These are phyloP conservation scores for Fomitopsis betulina DNA, from an alignment of 1,284 basidiomycete species.

Conservation along the genomic window DNA sequence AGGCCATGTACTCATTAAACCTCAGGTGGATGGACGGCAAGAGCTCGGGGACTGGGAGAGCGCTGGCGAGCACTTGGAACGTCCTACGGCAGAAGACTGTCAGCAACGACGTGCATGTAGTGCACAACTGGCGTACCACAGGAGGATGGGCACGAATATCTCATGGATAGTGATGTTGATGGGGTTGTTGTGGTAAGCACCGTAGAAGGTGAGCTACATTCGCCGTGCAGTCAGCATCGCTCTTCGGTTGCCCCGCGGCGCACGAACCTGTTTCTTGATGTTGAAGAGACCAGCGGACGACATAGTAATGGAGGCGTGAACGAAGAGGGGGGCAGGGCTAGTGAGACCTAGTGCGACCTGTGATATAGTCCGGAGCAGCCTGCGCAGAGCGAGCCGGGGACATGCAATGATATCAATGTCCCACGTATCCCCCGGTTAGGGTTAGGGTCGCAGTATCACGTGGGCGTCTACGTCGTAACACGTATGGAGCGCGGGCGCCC, in stretches of 20 bases:
- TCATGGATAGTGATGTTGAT: constrained; percentile 81
- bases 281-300: constrained; percentile 41
- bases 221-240: not conserved
- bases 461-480: not conserved
- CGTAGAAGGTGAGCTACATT: constrained; percentile 78
- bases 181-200: constrained; percentile 81
- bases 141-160: constrained; percentile 74
- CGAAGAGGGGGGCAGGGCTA: not conserved
- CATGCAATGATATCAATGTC: not conserved
- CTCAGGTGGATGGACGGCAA: constrained; percentile 49
- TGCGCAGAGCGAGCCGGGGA: not conserved
- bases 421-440: not conserved
- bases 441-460: not conserved
- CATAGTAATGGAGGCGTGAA: constrained; percentile 31
- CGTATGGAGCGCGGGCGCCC: not conserved
- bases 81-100: constrained; percentile 44
- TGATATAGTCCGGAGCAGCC: not conserved
- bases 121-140: constrained; percentile 54
- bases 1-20: constrained; percentile 60
- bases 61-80: constrained; percentile 49
- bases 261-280: constrained; percentile 52
- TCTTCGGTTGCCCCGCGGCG: not conserved
- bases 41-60: constrained; percentile 48
- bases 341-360: not conserved
- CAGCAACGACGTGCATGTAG: not conserved